These are phyloP conservation scores for Pseudogymnoascus sp. DNA, from an alignment of 2,329 filamentous ascomycete genomes.

Conservation along the genomic window DNA sequence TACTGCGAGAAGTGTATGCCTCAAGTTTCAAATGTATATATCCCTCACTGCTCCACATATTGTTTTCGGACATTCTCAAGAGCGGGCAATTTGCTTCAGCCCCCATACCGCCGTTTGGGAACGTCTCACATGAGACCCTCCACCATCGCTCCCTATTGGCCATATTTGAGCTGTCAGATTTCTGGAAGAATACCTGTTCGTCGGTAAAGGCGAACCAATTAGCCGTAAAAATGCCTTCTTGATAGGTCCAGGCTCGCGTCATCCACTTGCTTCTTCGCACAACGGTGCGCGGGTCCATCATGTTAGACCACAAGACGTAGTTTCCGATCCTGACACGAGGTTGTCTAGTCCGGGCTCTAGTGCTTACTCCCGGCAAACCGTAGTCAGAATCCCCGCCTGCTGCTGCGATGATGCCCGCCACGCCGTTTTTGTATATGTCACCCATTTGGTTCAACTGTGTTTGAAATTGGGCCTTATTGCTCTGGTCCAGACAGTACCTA, in stretches of 20 bases:
- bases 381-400: constrained; percentile 13
- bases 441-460: constrained; percentile 14
- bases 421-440: constrained; percentile 13
- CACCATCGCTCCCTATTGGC: not conserved
- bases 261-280: constrained; percentile 15
- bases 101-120: not conserved
- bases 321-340: not conserved
- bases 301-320: constrained; percentile 12
- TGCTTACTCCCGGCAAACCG: constrained; percentile 14
- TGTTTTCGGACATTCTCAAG: not conserved
- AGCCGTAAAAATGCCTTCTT: constrained; percentile 18
- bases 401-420: constrained; percentile 12
- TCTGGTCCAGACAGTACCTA: constrained; percentile 20
- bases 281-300: not conserved
- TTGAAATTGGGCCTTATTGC: constrained; percentile 7
- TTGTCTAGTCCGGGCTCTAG: not conserved
- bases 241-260: constrained; percentile 19
- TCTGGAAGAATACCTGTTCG: constrained; percentile 24
- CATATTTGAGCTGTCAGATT: not conserved
- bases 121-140: not conserved
- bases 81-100: not conserved
- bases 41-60: not conserved
- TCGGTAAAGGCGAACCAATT: constrained; percentile 30
- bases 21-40: not conserved
- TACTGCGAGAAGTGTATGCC: not conserved